phyloP scores from a whole-genome alignment of 805 yeast species.

The Candida ulmi region DNA sequence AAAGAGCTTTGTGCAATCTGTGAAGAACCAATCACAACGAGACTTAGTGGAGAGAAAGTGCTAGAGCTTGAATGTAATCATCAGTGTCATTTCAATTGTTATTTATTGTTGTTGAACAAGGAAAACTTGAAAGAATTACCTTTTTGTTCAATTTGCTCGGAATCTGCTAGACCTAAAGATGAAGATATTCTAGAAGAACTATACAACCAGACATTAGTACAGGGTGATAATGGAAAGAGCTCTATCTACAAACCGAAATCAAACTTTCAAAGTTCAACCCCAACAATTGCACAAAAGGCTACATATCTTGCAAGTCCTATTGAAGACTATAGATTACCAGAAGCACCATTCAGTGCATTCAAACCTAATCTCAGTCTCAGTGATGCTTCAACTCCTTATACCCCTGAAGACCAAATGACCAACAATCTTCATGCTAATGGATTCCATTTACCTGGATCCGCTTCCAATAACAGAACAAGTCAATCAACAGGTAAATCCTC shows the following conservation, averaged over 20 bases:
- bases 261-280: background rate
- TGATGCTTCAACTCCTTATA: slow-evolving; percentile 11
- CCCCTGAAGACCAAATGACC: slow-evolving; percentile 20
- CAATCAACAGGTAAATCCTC: background rate
- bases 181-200: slow-evolving; percentile 24
- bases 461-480: background rate
- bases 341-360: slow-evolving; percentile 11
- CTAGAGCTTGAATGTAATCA: slow-evolving; percentile 39
- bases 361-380: slow-evolving; percentile 6
- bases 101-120: slow-evolving; percentile 24
- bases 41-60: slow-evolving; percentile 37
- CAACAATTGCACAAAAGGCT: background rate
- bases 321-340: slow-evolving; percentile 5
- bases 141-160: slow-evolving; percentile 23
- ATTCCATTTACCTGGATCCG: slow-evolving; percentile 3
- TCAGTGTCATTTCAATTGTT: slow-evolving; percentile 40
- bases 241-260: background rate
- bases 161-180: slow-evolving; percentile 21
- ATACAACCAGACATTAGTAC: slow-evolving; percentile 10
- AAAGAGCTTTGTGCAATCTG: slow-evolving; percentile 37
- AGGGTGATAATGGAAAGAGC: slow-evolving; percentile 2
- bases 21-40: slow-evolving; percentile 33
- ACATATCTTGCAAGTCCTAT: background rate
- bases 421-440: slow-evolving; percentile 14
- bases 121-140: slow-evolving; percentile 17